Base-by-base conservation (phyloP, 2,329 filamentous ascomycete species). In the Colletotrichum noveboracense region DNA sequence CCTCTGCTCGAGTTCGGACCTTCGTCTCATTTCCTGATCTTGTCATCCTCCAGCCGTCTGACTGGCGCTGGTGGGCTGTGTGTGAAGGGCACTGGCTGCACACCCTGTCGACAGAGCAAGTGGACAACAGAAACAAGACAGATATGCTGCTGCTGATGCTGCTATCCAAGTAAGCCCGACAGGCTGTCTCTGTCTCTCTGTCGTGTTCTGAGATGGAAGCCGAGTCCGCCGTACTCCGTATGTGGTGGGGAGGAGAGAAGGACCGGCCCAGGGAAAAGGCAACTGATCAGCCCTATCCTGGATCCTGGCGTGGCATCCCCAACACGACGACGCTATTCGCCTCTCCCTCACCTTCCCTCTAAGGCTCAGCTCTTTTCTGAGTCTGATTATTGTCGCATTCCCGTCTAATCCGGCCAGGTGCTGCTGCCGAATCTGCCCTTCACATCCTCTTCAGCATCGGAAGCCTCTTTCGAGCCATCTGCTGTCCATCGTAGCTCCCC, bases 281-380 rank as follows among this genome's bases (percentile, higher is more conserved):
- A 75, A 71, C 55, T 71, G 21, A 75, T 75, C 72, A 71, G 72
- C 72, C 72, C 68, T 75, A 75, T 75, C 72, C 68, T 71, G 61
- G 72, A 71, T 75, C 72, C 68, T 71, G 61, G 72, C 61, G 68
- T 71, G 68, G 28, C 52, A 71, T 71, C 61, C 68, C 28, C 10
- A 43, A 70, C 58, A 70, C 58, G 60, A 74, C 52, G 43, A 70
- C 38, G 58, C 67, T 24, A 60, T 66, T 74, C 34, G 66, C 66
- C 71, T 74, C 66, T 34, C 48, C 52, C 65, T 16, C 30, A 73
- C 70, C 38, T 73, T 66, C 69, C 48, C 24, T 66, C 52, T 43
- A 28, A 61, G 60, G 61, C 18, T 34, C 58, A 13, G 43, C 43
- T 48, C n/a, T 21, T 48, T 18, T 62, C 43, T 43, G 30, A 24